Percentiles rank a stretch among this genome's conserved stretches.
These are phyloP conservation scores for Angophora floribunda DNA, from an alignment of 345 rosid species.

Conservation along the genomic window DNA sequence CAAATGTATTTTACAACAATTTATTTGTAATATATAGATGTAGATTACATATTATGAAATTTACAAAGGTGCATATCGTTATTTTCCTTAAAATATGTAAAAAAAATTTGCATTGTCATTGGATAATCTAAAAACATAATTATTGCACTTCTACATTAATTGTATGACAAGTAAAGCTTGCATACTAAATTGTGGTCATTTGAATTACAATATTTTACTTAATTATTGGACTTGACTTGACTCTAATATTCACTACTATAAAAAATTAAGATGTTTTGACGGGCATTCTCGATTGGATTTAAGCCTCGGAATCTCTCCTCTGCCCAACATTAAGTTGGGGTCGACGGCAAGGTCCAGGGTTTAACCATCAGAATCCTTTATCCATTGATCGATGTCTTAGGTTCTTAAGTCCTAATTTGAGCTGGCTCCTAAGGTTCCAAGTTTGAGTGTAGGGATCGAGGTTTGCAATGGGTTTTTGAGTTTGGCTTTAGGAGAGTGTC, in stretches of 20 bases:
- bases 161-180: too few relatives aligned
- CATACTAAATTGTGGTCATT: too few relatives aligned
- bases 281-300: not conserved
- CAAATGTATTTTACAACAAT: not conserved
- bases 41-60: not conserved
- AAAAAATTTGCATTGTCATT: not conserved
- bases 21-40: too few relatives aligned
- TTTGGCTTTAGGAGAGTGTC: too few relatives aligned
- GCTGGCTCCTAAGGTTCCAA: conserved; percentile 4
- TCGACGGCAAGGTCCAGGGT: too few relatives aligned
- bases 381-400: too few relatives aligned
- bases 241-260: not conserved
- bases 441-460: not conserved
- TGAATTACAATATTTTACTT: too few relatives aligned
- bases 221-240: too few relatives aligned
- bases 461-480: not conserved
- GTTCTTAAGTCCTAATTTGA: not conserved
- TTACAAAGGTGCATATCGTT: not conserved
- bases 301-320: too few relatives aligned
- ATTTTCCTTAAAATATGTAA: not conserved
- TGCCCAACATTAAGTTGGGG: too few relatives aligned
- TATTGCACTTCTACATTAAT: too few relatives aligned
- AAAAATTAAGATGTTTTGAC: not conserved
- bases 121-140: not conserved
- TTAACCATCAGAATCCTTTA: too few relatives aligned